A percentile compares a stretch with the other conserved stretches of the same genome.
Evolutionary conservation across 1,139 yeast genomes (phyloP).

Genomic region (Pneumocystis sp.): DNA sequence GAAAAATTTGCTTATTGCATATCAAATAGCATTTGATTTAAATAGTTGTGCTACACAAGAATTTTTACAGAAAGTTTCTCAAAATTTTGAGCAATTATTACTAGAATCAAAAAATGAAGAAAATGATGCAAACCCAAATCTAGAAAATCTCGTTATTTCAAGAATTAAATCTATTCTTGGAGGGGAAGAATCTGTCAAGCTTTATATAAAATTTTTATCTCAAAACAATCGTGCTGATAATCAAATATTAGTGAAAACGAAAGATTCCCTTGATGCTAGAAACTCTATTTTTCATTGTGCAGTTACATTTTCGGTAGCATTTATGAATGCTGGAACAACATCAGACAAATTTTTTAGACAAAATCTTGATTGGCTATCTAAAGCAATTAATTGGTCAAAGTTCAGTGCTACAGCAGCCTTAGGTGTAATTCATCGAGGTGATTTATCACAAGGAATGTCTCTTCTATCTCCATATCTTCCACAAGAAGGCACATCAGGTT

Average conservation of each 20-base stretch:
- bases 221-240: constrained; percentile 81
- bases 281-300: constrained; percentile 92
- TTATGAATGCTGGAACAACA: constrained; percentile 92
- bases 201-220: constrained; percentile 72
- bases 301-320: constrained; percentile 86
- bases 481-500: constrained; percentile 20
- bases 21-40: constrained; percentile 89
- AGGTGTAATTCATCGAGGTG: constrained; percentile 95
- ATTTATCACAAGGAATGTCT: constrained; percentile 76
- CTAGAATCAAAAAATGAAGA: constrained; percentile 29
- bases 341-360: constrained; percentile 84
- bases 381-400: constrained; percentile 96
- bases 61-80: constrained; percentile 47
- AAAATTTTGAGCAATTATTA: constrained; percentile 18
- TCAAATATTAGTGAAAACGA: constrained; percentile 66
- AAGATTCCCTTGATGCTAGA: constrained; percentile 73
- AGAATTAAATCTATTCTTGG: constrained; percentile 39
- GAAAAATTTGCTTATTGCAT: constrained; percentile 42
- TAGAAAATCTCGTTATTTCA: not conserved
- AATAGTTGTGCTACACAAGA: constrained; percentile 91
- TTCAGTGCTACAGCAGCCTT: constrained; percentile 95
- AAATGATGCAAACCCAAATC: constrained; percentile 31
- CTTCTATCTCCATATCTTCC: constrained; percentile 87
- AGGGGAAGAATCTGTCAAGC: constrained; percentile 91
- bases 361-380: constrained; percentile 89